Conservation (phyloP, 352 stramenopile genomes). For the Globisporangium splendens region DNA sequence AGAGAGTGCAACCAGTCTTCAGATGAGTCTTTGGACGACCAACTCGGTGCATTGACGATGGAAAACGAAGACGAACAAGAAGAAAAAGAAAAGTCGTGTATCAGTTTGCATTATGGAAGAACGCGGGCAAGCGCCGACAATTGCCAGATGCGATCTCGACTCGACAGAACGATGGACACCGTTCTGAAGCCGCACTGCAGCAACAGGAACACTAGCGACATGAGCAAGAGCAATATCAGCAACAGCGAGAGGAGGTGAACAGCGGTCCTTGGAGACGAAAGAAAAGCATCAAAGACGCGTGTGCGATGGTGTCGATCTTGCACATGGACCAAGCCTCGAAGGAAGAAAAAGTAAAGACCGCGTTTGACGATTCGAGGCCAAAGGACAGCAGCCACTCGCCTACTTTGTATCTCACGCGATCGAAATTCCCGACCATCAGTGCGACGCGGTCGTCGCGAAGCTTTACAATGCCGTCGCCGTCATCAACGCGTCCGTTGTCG, state of each 20-base stretch:
- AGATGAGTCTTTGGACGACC: too few relatives aligned
- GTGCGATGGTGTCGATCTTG: constrained; percentile 33
- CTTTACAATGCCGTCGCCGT: constrained; percentile 5
- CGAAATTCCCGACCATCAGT: constrained; percentile 16
- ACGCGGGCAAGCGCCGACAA: constrained; percentile 32
- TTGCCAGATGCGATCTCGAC: constrained; percentile 51
- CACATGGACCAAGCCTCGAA: constrained; percentile 22
- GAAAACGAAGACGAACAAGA: constrained; percentile 12
- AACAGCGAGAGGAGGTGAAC: constrained; percentile 1
- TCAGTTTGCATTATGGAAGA: constrained; percentile 60
- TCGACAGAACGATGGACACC: not conserved
- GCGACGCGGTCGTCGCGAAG: constrained; percentile 1
- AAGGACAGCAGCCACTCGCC: constrained; percentile 6
- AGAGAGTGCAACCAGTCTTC: constrained; percentile 13
- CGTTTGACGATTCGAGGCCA: constrained; percentile 15
- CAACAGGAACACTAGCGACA: not conserved
- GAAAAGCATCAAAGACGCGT: constrained; percentile 18
- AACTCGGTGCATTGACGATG: too few relatives aligned
- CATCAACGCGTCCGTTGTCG: not conserved
- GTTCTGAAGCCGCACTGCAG: not conserved
- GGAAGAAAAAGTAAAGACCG: constrained; percentile 7
- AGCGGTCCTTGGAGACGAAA: constrained; percentile 7
- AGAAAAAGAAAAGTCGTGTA: constrained; percentile 30
- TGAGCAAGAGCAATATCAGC: not conserved
- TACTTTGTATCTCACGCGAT: constrained; percentile 5